phyloP scores from a whole-genome alignment of 2,329 filamentous ascomycete genomes.

The Cladosporium sphaerospermum region DNA sequence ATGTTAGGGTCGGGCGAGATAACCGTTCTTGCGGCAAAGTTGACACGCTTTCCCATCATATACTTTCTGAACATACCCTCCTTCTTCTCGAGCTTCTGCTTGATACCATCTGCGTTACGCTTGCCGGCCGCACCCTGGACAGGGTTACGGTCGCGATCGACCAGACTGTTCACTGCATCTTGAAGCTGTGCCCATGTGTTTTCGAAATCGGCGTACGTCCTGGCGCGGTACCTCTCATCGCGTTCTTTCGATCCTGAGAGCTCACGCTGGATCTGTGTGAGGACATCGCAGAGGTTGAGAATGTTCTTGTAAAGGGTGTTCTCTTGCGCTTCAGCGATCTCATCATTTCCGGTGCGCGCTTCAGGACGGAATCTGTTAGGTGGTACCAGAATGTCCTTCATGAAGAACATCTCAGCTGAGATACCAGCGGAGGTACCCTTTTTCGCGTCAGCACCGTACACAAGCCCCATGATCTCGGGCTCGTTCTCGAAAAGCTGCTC shows the following conservation, averaged over 20 bases:
- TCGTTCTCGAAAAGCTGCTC: slow-evolving; percentile 80
- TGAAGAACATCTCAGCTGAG: slow-evolving; percentile 78
- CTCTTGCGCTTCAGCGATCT: slow-evolving; percentile 81
- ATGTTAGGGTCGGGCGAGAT: slow-evolving; percentile 98
- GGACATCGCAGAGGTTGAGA: slow-evolving; percentile 64
- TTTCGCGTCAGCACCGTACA: slow-evolving; percentile 51
- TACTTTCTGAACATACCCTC: slow-evolving; percentile 97
- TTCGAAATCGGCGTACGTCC: slow-evolving; percentile 70
- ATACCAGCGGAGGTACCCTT: slow-evolving; percentile 14
- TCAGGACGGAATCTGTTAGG: slow-evolving; percentile 89
- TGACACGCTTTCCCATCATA: slow-evolving; percentile 99
- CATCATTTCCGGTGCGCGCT: slow-evolving; percentile 69
- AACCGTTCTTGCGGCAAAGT: slow-evolving; percentile 93
- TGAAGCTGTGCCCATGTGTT: slow-evolving; percentile 79
- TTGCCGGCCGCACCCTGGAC: slow-evolving; percentile 70
- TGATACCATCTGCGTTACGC: slow-evolving; percentile 85
- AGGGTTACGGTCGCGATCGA: slow-evolving; percentile 83
- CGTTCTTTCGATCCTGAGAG: slow-evolving; percentile 47
- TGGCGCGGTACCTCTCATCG: slow-evolving; percentile 42
- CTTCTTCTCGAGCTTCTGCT: slow-evolving; percentile 97
- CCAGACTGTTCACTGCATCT: slow-evolving; percentile 83
- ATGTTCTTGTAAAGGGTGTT: slow-evolving; percentile 85
- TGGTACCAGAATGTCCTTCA: slow-evolving; percentile 78
- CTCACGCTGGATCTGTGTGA: slow-evolving; percentile 68
- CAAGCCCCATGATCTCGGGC: slow-evolving; percentile 71